Conservation (phyloP, 2,329 filamentous ascomycete species). For the Ceratocystis lukuohia region DNA sequence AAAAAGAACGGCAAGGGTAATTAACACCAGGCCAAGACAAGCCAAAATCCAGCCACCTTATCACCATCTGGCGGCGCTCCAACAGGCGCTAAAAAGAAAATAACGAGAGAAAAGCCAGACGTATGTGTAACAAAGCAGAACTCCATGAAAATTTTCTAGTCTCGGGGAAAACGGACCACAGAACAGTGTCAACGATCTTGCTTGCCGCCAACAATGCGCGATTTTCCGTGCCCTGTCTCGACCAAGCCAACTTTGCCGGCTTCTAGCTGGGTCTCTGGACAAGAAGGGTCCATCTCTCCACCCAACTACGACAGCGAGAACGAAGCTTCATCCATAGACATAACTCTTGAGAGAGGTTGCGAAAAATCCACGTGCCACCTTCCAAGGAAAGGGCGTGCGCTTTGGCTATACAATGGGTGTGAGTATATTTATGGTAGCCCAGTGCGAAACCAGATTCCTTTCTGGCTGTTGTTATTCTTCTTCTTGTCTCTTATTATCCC, state of each 20-base stretch:
- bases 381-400: neutral
- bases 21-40: too few relatives aligned
- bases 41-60: neutral
- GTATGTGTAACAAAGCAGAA: neutral
- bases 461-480: conserved; percentile 1
- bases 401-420: neutral
- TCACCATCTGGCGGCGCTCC: neutral
- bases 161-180: neutral
- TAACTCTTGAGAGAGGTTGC: neutral
- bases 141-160: neutral
- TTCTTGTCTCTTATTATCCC: conserved; percentile 3
- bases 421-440: neutral
- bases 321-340: too few relatives aligned
- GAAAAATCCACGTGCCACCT: too few relatives aligned
- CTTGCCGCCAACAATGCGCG: neutral
- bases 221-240: neutral
- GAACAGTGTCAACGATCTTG: neutral
- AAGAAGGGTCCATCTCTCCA: neutral
- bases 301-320: neutral
- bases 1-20: too few relatives aligned
- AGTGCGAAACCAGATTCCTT: neutral
- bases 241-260: neutral
- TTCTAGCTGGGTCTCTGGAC: neutral
- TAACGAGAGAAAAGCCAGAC: neutral
- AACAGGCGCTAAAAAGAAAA: neutral